Evolutionary conservation across 495 filamentous ascomycete species (phyloP).

Genomic region (Aspergillus cavernicola): DNA sequence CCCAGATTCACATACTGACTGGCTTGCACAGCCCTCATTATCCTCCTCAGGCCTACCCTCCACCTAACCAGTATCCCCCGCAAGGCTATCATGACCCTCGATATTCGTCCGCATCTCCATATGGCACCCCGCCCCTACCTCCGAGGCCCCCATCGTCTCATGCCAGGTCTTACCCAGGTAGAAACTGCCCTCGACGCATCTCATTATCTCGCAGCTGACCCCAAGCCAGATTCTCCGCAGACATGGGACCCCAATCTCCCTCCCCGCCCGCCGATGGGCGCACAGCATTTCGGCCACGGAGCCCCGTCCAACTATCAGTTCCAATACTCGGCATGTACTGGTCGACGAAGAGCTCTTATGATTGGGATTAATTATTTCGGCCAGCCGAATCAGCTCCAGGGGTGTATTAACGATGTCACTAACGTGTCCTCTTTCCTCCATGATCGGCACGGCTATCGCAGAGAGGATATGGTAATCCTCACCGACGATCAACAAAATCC

Average conservation of each 20-base stretch:
- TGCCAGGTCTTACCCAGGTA: constrained; percentile 18
- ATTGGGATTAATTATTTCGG: constrained; percentile 98
- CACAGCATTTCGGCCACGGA: constrained; percentile 65
- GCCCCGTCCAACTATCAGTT: constrained; percentile 77
- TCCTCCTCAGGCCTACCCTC: constrained; percentile 17
- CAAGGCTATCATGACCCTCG: constrained; percentile 12
- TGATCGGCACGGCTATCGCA: constrained; percentile 78
- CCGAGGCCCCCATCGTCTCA: constrained; percentile 13
- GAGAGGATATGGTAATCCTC: constrained; percentile 97
- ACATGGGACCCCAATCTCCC: constrained; percentile 26
- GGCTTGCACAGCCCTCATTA: constrained; percentile 8
- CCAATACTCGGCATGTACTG: constrained; percentile 88
- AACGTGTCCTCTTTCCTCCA: constrained; percentile 93
- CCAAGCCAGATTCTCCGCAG: constrained; percentile 13
- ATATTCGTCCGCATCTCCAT: constrained; percentile 16
- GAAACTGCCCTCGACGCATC: not conserved
- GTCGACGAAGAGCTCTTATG: constrained; percentile 82
- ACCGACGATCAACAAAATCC: constrained; percentile 95
- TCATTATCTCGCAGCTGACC: not conserved
- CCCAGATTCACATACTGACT: not conserved
- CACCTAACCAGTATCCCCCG: not conserved
- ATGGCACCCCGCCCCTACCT: constrained; percentile 19
- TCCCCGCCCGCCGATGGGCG: constrained; percentile 36
- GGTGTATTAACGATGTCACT: constrained; percentile 97
- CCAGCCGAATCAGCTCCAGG: constrained; percentile 80